Evolutionary conservation across 2,329 filamentous ascomycete genomes (phyloP).

Genomic region (Stagonosporopsis vannaccii): DNA sequence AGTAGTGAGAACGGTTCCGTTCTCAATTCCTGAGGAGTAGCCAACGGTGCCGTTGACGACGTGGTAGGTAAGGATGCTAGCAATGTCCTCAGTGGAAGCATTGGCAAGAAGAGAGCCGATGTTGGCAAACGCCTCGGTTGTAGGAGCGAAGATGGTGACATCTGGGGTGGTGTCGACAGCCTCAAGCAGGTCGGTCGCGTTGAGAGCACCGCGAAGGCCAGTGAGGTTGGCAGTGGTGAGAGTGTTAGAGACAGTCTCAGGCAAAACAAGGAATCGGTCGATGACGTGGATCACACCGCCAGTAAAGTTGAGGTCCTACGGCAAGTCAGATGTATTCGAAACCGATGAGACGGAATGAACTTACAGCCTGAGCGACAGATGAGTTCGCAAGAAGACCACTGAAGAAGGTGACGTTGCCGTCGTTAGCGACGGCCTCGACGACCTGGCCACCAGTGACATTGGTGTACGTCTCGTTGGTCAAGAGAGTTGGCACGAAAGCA

Average conservation of each 20-base stretch:
- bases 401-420: slow-evolving; percentile 58
- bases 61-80: slow-evolving; percentile 68
- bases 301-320: slow-evolving; percentile 53
- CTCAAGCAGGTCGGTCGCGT: slow-evolving; percentile 48
- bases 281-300: slow-evolving; percentile 58
- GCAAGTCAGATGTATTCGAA: background rate
- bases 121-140: slow-evolving; percentile 65
- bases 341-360: slow-evolving; percentile 25
- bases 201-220: slow-evolving; percentile 52
- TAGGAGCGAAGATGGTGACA: slow-evolving; percentile 71
- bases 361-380: slow-evolving; percentile 58
- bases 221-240: slow-evolving; percentile 48
- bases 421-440: slow-evolving; percentile 55
- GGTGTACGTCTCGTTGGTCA: slow-evolving; percentile 61
- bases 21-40: slow-evolving; percentile 59
- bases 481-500: slow-evolving; percentile 57
- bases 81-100: slow-evolving; percentile 58
- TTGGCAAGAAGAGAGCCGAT: slow-evolving; percentile 62
- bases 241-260: slow-evolving; percentile 40
- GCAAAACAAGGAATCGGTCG: slow-evolving; percentile 54
- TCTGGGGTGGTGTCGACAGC: slow-evolving; percentile 54
- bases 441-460: slow-evolving; percentile 68
- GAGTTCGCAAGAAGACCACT: slow-evolving; percentile 61
- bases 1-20: slow-evolving; percentile 50
- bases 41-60: slow-evolving; percentile 63